Conservation (phyloP, 208 protist species). For the Trypanosoma melophagium region DNA sequence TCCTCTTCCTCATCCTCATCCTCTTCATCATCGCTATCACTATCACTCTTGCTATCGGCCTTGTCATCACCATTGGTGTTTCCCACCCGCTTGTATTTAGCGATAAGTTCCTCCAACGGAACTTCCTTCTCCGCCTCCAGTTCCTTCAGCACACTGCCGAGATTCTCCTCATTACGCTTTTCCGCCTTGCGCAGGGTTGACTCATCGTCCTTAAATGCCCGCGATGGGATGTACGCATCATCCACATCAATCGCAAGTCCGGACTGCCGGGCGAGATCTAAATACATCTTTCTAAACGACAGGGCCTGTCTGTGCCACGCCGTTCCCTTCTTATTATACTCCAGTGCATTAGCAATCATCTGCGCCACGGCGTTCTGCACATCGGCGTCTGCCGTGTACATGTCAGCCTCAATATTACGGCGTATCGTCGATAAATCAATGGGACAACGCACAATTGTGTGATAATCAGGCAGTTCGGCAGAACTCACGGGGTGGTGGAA, state of each 20-base stretch:
- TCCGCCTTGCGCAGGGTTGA: conserved; percentile 75
- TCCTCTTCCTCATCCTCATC: conserved; percentile 35
- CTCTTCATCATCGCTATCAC: conserved; percentile 9
- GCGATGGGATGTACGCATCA: conserved; percentile 73
- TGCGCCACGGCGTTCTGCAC: conserved; percentile 79
- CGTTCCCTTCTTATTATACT: conserved; percentile 79
- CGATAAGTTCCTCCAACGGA: conserved; percentile 73
- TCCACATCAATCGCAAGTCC: conserved; percentile 69
- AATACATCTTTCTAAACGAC: conserved; percentile 56
- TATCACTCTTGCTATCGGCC: conserved; percentile 8
- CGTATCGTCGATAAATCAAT: conserved; percentile 85
- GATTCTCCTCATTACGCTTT: conserved; percentile 55
- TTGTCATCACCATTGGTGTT: conserved; percentile 3
- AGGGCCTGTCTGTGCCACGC: conserved; percentile 65
- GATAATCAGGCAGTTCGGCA: conserved; percentile 78
- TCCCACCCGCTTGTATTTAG: conserved; percentile 46
- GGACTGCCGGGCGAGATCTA: conserved; percentile 40
- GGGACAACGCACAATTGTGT: conserved; percentile 55
- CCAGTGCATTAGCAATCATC: conserved; percentile 87
- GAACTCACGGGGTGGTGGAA: conserved; percentile 85
- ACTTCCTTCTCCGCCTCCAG: conserved; percentile 84
- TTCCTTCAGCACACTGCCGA: conserved; percentile 63
- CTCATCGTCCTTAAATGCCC: conserved; percentile 76
- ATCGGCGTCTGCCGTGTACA: conserved; percentile 64
- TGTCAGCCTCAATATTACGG: conserved; percentile 53